Evolutionary conservation across 768 basidiomycete species (phyloP).

Genomic region (Udeniomyces megalosporus): DNA sequence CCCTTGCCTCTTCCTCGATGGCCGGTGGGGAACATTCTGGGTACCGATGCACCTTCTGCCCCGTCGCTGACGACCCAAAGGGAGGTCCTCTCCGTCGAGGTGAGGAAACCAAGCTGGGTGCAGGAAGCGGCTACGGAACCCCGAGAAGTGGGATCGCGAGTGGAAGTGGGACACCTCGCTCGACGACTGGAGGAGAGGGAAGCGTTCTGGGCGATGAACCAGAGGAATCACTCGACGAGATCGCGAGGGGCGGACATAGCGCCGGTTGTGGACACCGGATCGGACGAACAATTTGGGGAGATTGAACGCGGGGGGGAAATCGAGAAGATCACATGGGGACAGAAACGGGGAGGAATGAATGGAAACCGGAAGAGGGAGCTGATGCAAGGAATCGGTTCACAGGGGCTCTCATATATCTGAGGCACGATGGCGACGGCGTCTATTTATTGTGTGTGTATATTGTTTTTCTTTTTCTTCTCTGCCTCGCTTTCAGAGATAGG

Average conservation of each 20-base stretch:
- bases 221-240: constrained; percentile 25
- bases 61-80: background rate
- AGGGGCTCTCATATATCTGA: too few species aligned
- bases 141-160: constrained; percentile 25
- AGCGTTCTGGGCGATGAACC: constrained; percentile 25
- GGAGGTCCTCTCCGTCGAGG: constrained; percentile 15
- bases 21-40: too few species aligned
- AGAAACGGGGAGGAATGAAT: too few species aligned
- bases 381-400: too few species aligned
- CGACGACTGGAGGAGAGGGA: constrained; percentile 8
- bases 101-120: background rate
- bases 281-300: constrained; percentile 23
- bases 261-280: constrained; percentile 27
- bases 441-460: too few species aligned
- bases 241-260: constrained; percentile 23
- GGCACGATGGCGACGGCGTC: too few species aligned
- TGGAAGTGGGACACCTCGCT: constrained; percentile 25
- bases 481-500: too few species aligned
- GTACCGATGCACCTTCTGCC: background rate
- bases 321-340: too few species aligned
- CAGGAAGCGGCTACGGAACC: constrained; percentile 17
- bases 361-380: too few species aligned
- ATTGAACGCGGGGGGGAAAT: background rate
- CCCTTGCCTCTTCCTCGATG: too few species aligned
- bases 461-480: too few species aligned